These are phyloP conservation scores for Kurtzmaniella cleridarum DNA, from an alignment of 805 yeast species.

Conservation along the genomic window DNA sequence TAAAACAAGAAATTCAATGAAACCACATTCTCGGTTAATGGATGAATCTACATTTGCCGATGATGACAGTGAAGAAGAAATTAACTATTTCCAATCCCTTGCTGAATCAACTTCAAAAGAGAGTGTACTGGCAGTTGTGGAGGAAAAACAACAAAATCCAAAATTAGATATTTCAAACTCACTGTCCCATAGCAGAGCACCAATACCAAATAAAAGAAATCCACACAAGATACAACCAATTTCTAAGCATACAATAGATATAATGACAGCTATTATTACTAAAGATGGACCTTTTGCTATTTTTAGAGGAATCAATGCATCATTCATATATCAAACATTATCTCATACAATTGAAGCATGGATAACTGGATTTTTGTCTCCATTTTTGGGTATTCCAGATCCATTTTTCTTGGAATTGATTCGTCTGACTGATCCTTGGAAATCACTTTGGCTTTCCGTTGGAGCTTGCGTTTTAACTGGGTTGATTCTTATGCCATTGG, in stretches of 20 bases:
- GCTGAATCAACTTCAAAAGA: slow-evolving; percentile 2
- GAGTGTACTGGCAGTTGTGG: not conserved
- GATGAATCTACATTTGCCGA: slow-evolving; percentile 9
- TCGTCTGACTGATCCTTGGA: slow-evolving; percentile 71
- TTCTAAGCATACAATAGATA: slow-evolving; percentile 59
- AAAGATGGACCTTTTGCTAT: slow-evolving; percentile 69
- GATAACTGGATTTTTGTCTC: slow-evolving; percentile 84
- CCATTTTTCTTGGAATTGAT: slow-evolving; percentile 80
- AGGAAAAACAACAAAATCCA: not conserved
- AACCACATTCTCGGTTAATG: slow-evolving; percentile 9
- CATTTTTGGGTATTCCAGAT: slow-evolving; percentile 78
- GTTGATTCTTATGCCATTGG: slow-evolving; percentile 71
- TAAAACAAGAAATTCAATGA: slow-evolving; percentile 10
- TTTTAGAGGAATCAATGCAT: slow-evolving; percentile 71
- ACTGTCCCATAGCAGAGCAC: not conserved
- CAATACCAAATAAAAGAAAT: not conserved
- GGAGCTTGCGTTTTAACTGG: slow-evolving; percentile 71
- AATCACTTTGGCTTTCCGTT: slow-evolving; percentile 62
- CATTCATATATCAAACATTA: slow-evolving; percentile 72
- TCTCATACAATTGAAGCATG: slow-evolving; percentile 81
- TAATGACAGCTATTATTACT: slow-evolving; percentile 56
- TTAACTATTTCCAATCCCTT: slow-evolving; percentile 31
- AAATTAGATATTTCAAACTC: not conserved
- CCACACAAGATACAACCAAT: slow-evolving; percentile 45
- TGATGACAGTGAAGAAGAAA: slow-evolving; percentile 25